phyloP scores from a whole-genome alignment of 2,329 filamentous ascomycete species.

The Fusarium marasasianum region DNA sequence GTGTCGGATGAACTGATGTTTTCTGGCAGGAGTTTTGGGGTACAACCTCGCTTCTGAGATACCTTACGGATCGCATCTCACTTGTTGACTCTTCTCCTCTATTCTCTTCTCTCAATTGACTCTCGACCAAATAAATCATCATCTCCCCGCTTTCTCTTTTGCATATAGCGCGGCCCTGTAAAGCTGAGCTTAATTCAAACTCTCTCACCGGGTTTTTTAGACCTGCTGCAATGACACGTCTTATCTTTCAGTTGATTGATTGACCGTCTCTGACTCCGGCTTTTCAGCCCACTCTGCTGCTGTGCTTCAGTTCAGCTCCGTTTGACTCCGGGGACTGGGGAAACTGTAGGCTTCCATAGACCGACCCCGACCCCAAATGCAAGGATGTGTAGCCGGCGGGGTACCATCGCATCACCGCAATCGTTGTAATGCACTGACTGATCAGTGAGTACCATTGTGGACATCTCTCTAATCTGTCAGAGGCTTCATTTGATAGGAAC shows the following conservation, averaged over 20 bases:
- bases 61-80: not conserved
- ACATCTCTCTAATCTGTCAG: conserved; percentile 7
- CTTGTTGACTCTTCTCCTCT: conserved; percentile 1
- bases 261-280: not conserved
- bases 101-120: conserved; percentile 18
- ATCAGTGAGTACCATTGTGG: conserved; percentile 3
- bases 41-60: conserved; percentile 13
- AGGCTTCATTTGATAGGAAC: conserved; percentile 29
- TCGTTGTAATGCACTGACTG: conserved; percentile 1
- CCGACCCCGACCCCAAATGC: not conserved
- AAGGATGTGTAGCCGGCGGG: conserved; percentile 18
- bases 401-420: conserved; percentile 1
- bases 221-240: conserved; percentile 22
- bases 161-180: conserved; percentile 20
- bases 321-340: conserved; percentile 36
- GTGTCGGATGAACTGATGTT: conserved; percentile 34
- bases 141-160: conserved; percentile 6
- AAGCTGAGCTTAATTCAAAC: conserved; percentile 26
- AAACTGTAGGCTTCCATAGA: conserved; percentile 10
- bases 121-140: not conserved
- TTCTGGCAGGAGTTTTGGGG: not conserved
- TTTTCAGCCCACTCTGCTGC: conserved; percentile 21
- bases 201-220: conserved; percentile 15
- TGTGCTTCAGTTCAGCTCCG: conserved; percentile 38
- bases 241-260: not conserved